Percentiles rank a stretch among this genome's conserved stretches.
phyloP scores from a whole-genome alignment of 257 asterid genomes.

The Scutellaria barbata region DNA sequence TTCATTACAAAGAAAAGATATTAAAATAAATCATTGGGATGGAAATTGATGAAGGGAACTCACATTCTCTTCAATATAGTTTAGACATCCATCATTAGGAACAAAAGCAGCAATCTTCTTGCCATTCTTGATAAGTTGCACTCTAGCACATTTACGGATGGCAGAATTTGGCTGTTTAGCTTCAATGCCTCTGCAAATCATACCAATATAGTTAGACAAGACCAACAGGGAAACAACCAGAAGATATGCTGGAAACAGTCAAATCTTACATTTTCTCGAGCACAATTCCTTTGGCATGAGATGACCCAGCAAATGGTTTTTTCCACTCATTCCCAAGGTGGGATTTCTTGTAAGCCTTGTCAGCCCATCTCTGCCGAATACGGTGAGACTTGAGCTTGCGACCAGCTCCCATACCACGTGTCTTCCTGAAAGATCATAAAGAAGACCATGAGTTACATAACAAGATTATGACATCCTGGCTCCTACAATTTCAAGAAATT shows the following conservation, averaged over 20 bases:
- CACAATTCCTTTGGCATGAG: conserved; percentile 77
- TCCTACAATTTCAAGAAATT: not conserved
- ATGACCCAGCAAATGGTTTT: conserved; percentile 75
- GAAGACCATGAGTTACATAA: not conserved
- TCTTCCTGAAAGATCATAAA: conserved; percentile 45
- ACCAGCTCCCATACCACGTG: conserved; percentile 81
- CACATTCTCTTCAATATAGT: conserved; percentile 73
- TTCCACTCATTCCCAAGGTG: conserved; percentile 80
- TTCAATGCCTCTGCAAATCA: conserved; percentile 63
- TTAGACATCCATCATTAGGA: conserved; percentile 76
- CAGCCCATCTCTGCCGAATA: conserved; percentile 67
- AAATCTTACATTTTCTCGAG: conserved; percentile 63
- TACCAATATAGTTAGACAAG: not conserved
- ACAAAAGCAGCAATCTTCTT: conserved; percentile 78
- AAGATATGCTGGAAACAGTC: not conserved
- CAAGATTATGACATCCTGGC: not conserved
- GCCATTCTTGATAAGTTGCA: conserved; percentile 72
- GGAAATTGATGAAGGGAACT: conserved; percentile 18
- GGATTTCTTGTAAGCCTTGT: conserved; percentile 68
- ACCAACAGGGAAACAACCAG: not conserved
- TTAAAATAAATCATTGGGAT: not conserved
- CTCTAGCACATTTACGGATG: conserved; percentile 76
- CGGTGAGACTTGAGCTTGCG: conserved; percentile 76
- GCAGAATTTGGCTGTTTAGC: conserved; percentile 86
- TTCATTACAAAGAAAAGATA: not conserved